Base-by-base conservation (phyloP, 805 yeast species). In the Ogataea naganishii region DNA sequence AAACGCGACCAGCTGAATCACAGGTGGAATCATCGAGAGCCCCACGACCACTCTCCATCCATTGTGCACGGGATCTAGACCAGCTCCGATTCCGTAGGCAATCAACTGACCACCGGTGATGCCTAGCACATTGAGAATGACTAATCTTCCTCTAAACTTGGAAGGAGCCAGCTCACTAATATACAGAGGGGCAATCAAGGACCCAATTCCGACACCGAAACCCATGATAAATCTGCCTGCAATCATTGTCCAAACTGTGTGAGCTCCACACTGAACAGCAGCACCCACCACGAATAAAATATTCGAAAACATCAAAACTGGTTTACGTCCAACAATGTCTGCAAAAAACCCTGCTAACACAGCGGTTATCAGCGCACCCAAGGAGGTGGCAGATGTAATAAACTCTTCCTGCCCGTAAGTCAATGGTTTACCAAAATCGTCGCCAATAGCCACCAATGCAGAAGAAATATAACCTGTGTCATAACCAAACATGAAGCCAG, bases 11-110 rank as follows among this genome's bases (percentile, higher is more conserved):
- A 83, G 70, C 60, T 89, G 97, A 18, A 76, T 39, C 12, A 68
- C 77, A 6, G 95, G 82, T 10, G 97, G 97, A 18, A 89, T 71
- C 63, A 92, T 71, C 27, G 95, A 80, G 20, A 92, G 59, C 5
- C 96, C 97, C 20, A 92, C 96, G 17, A 85, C 66, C 24, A 85
- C 72, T 55, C 96, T 73, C 97, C 97, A 89, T 31, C 97, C 97
- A 46, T 84, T 78, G 35, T 69, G 43, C 17, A 83, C 80, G 24
- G 66, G 60, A 20, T 72, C 69, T 24, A 88, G 66, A 17, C 94
- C 96, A 43, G 94, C 92, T 59, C 95, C 95, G 49, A 84, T 78
- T 32, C 82, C 95, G 51, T 92, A 92, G 7, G 97, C 97, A 25
- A 92, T 68, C 38, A 89, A 68, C 60, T 92, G 97, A 43, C 97